Evolutionary conservation across 768 basidiomycete species (phyloP), one percentile per base, ranked within the genome.

Genomic region (Mycena haematopus): DNA sequence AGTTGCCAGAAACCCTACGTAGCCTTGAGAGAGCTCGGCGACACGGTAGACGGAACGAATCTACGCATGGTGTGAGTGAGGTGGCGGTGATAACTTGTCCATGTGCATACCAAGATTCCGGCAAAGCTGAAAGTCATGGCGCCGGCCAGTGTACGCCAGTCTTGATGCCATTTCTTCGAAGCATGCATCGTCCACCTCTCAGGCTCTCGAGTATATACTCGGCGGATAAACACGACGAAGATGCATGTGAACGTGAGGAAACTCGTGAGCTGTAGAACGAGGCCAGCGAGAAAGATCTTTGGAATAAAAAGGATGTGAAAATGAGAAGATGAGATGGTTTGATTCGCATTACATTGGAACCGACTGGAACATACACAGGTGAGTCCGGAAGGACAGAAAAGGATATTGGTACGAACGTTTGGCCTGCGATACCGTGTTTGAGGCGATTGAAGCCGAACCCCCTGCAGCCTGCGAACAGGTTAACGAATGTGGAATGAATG

Each of bases 11-110:
- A 77, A 75, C 3, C 88, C 88, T 24, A 72, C 61, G 71, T 77
- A 90, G n/a, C 91, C 91, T 72, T 89, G 76, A 3, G 84, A 82
- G 29, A 86, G 78, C 66, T 92, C 90, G 19, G 81, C 76, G 13
- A 80, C 80, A 70, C 82, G 76, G 76, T 86, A 92, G 2, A 80
- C 72, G 40, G 86, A 90, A 58, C 90, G 89, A 65, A 89, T 80
- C 87, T 88, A 52, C 0, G 4, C 14, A 29, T 13, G 62, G 7
- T 2, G 45, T 25, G 22, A 52, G 29, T 47, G 40, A 5, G 9
- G 14, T 44, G 36, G 53, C 13, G 33, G 15, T 29, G 11, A 14
- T 21, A 15, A 46, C n/a, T 10, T n/a, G n/a, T 14, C 6, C 2
- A 29, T 45, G 10, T 25, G 77, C 84, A 50, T 60, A 90, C 88